Evolutionary conservation across 1,284 basidiomycete species (phyloP), one percentile per base, ranked within the genome.

Genomic region (Malassezia pachydermatis): DNA sequence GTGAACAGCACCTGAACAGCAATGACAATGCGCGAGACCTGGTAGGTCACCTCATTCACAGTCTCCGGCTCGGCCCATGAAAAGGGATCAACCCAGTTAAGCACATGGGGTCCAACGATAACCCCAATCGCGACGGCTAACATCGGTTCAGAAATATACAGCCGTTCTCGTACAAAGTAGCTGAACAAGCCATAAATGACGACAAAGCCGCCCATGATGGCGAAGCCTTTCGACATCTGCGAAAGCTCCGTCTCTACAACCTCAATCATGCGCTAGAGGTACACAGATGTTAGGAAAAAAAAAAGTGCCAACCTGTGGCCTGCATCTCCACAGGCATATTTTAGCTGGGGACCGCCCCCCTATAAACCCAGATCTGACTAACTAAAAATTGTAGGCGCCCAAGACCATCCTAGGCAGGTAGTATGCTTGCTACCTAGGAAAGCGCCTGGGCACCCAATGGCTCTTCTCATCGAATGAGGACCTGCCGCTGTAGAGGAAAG

Each of bases 1-100:
- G 69, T 70, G 45, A 75, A 75, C 30, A 75, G 62, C 22, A 70
- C 67, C 45, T 70, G 67, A 20, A 68, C 60, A 20, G 65, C 67
- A 5, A 70, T 55, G 29, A 74, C 66, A 17, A 75, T 44, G 10
- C 73, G 67, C 2, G 61, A 62, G 42, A 75, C 49, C 36, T 74
- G 65, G 45, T 73, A 75, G 4, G 73, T 74, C 29, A 74, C 51
- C 25, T 66, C 56, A 49, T 65, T 56, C 23, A 54, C 55, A 35
- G 55, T 57, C n/a, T 58, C 53, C 2, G 27, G 10, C 11, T 40
- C 51, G 10, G 61, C 60, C 67, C 67, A 70, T 3, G 55, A 53
- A 39, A 54, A 44, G 1, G 67, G 65, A 32, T 69, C 57, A 30
- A 72, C 59, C 66, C 66, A 72, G 46, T 62, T 55, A 29, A 70